Evolutionary conservation across 345 rosid species (phyloP).

Genomic region (Physaria fendleri): DNA sequence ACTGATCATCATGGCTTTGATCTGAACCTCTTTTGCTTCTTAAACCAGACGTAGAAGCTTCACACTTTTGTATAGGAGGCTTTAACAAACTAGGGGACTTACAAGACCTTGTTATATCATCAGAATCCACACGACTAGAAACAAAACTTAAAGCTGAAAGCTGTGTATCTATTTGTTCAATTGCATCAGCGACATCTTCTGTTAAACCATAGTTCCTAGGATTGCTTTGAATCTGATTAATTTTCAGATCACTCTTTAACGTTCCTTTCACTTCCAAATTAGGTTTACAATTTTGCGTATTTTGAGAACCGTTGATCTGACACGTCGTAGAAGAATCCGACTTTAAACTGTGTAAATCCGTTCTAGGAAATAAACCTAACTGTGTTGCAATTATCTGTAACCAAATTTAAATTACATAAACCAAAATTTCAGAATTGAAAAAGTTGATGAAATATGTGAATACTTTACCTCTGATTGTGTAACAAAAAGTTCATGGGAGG

Average conservation of each 20-base stretch:
- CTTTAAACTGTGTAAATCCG: neutral
- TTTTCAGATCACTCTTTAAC: neutral
- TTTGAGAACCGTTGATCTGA: neutral
- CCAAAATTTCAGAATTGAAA: neutral
- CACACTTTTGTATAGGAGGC: constrained; percentile 3
- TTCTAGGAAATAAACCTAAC: constrained; percentile 16
- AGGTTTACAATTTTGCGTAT: neutral
- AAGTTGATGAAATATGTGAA: neutral
- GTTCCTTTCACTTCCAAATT: neutral
- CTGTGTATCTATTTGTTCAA: constrained; percentile 37
- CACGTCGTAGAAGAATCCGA: neutral
- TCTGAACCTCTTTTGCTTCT: neutral
- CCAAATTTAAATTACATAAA: neutral
- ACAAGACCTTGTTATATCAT: neutral
- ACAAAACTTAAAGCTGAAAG: constrained; percentile 33
- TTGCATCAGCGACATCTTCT: constrained; percentile 32
- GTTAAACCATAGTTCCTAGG: neutral
- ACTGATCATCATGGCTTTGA: neutral
- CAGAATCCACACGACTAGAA: constrained; percentile 9
- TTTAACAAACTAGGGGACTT: neutral
- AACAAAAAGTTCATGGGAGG: constrained; percentile 31
- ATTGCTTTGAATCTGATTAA: neutral
- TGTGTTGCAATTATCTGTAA: constrained; percentile 36
- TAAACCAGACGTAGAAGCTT: constrained; percentile 1
- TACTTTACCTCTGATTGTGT: constrained; percentile 33